Evolutionary conservation across 306 rosid species (phyloP).

Genomic region (Cucurbita ficifolia): DNA sequence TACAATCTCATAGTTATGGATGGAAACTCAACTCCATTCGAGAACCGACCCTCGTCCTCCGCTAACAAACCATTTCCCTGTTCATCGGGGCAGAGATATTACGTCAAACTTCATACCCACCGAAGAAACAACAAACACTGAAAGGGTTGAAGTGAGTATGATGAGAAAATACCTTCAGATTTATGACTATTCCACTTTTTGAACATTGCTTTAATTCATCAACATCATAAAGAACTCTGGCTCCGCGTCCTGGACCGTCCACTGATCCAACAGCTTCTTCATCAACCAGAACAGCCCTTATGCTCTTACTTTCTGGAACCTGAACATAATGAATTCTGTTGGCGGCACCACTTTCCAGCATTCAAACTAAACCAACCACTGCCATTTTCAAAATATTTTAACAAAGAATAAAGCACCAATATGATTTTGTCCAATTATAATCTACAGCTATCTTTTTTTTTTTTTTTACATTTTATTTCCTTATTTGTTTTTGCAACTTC

Average conservation of each 20-base stretch:
- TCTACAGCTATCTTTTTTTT: no score
- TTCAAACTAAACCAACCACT: neutral
- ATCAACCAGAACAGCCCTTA: constrained; percentile 47
- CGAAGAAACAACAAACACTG: no score
- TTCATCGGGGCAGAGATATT: neutral
- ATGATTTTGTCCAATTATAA: neutral
- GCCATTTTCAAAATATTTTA: neutral
- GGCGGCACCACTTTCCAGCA: neutral
- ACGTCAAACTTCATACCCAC: neutral
- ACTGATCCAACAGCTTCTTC: constrained; percentile 60
- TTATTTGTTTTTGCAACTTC: no score
- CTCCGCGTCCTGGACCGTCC: constrained; percentile 39
- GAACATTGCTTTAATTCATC: constrained; percentile 3
- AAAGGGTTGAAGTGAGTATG: neutral
- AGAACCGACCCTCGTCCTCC: neutral
- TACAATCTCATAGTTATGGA: neutral
- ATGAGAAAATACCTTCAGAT: neutral
- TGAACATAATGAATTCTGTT: constrained; percentile 1
- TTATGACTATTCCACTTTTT: neutral
- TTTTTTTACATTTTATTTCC: no score
- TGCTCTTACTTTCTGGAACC: constrained; percentile 42
- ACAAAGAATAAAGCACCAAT: neutral
- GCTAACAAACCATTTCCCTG: neutral
- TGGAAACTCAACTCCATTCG: neutral
- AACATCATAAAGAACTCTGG: constrained; percentile 31